These are phyloP conservation scores for Pseudozyma pruni DNA, from an alignment of 1,284 basidiomycete species.

Conservation along the genomic window DNA sequence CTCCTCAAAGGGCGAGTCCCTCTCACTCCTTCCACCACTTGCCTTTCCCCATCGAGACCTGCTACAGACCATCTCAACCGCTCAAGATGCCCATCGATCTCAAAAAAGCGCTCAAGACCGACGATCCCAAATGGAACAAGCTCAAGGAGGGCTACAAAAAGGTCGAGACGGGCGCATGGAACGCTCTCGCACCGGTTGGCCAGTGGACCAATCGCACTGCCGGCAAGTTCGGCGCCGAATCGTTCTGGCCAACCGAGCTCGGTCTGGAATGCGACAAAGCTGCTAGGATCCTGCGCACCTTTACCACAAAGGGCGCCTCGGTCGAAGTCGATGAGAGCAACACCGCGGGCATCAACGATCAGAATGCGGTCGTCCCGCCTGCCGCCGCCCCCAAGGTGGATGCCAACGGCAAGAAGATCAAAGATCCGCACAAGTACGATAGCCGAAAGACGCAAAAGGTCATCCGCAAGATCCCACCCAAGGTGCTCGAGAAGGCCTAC, in stretches of 20 bases:
- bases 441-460: conserved; percentile 64
- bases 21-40: neutral
- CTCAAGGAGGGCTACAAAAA: conserved; percentile 54
- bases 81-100: conserved; percentile 46
- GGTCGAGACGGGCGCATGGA: conserved; percentile 57
- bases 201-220: conserved; percentile 50
- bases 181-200: conserved; percentile 51
- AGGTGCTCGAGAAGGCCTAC: conserved; percentile 49
- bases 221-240: conserved; percentile 58
- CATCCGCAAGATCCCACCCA: conserved; percentile 64
- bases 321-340: conserved; percentile 47
- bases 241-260: conserved; percentile 62
- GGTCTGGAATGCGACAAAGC: conserved; percentile 61
- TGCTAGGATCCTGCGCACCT: conserved; percentile 61
- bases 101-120: conserved; percentile 38
- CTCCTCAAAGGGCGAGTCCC: neutral
- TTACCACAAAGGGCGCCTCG: conserved; percentile 52
- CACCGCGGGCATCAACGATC: conserved; percentile 33
- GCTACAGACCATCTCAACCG: neutral
- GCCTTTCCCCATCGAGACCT: no score
- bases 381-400: conserved; percentile 21
- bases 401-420: conserved; percentile 43
- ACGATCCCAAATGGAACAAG: conserved; percentile 52
- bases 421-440: conserved; percentile 56
- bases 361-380: conserved; percentile 29